These are phyloP conservation scores for Ophiostoma novo-ulmi DNA, from an alignment of 2,329 filamentous ascomycete species.

Conservation along the genomic window DNA sequence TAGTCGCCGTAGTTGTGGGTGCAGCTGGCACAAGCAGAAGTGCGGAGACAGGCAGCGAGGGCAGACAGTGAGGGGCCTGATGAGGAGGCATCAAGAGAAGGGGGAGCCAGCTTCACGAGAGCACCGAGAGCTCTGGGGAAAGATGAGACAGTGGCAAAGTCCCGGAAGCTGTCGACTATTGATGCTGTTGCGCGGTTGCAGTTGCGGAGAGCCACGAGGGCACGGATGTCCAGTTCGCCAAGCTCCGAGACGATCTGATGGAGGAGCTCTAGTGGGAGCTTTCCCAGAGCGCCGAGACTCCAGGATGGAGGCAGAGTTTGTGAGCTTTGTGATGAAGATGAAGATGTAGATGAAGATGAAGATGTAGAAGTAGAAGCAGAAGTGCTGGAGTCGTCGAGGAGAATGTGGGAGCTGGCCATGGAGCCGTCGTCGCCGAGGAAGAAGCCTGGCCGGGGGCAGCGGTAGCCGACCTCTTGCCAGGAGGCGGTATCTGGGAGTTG, in stretches of 20 bases:
- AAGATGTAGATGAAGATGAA: background rate
- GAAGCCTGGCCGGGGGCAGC: slow-evolving; percentile 27
- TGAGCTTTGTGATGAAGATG: background rate
- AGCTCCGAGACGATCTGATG: slow-evolving; percentile 23
- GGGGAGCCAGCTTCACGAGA: slow-evolving; percentile 12
- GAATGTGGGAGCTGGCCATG: slow-evolving; percentile 20
- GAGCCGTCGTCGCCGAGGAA: slow-evolving; percentile 27
- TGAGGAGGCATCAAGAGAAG: background rate
- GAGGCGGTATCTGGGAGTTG: slow-evolving; percentile 16
- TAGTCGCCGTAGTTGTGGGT: slow-evolving; percentile 24
- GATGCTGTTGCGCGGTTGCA: slow-evolving; percentile 23
- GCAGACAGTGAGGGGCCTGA: slow-evolving; percentile 18
- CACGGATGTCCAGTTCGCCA: slow-evolving; percentile 21
- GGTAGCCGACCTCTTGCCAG: slow-evolving; percentile 26
- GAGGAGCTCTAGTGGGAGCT: slow-evolving; percentile 26
- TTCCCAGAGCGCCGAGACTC: slow-evolving; percentile 22
- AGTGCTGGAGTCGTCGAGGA: background rate
- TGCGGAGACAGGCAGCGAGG: slow-evolving; percentile 24
- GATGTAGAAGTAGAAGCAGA: background rate
- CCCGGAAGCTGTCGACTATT: slow-evolving; percentile 23
- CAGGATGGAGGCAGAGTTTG: slow-evolving; percentile 12
- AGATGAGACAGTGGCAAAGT: slow-evolving; percentile 25
- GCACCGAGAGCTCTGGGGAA: slow-evolving; percentile 27
- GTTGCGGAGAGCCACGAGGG: slow-evolving; percentile 26
- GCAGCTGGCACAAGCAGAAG: slow-evolving; percentile 24